Base-by-base conservation (phyloP, 768 basidiomycete species). In the Leccinum olivaceopallidum region DNA sequence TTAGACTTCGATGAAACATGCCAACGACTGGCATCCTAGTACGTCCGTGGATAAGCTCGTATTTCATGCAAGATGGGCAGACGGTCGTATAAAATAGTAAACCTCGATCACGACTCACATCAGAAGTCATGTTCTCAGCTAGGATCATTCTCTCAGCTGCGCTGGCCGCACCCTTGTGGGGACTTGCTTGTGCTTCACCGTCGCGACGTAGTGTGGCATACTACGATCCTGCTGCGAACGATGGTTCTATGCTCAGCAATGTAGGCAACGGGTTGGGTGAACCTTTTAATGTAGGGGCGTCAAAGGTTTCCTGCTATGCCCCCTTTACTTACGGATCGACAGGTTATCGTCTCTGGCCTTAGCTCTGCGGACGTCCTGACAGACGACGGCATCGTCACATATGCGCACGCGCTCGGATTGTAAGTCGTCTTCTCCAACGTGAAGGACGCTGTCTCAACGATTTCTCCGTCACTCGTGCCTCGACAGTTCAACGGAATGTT, bases 311-410 rank as follows among this genome's bases (percentile, higher is more conserved):
- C 18, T 14, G 5, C 9, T 16, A 18, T 34, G 32, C n/a, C 36
- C 42, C 22, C 53, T 32, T 18, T 50, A 36, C 42, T 44, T n/a
- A 44, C n/a, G 9, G 13, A 26, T 20, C 3, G 3, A 24, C 49
- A 81, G 80, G 77, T 89, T 44, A 87, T 90, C 61, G 80, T 89
- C 58, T 89, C 88, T 5, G 86, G 82, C 1, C 69, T 81, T 48
- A 88, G 86, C 62, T 86, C 85, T 5, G 70, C 83, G 3, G 75
- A 53, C 2, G 83, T 88, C 24, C 80, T 88, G 55, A 85, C 81
- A 1, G 77, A 84, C 59, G 63, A 70, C 37, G 86, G 87, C 1
- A 70, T 87, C 56, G 39, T 84, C 34, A 86, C 85, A 65, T 89
- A 78, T 67, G 86, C 84, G 1, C 76, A 69, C 22, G 79, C 86